phyloP scores from a whole-genome alignment of 495 filamentous ascomycete genomes.

The Sphaerosporella brunnea region DNA sequence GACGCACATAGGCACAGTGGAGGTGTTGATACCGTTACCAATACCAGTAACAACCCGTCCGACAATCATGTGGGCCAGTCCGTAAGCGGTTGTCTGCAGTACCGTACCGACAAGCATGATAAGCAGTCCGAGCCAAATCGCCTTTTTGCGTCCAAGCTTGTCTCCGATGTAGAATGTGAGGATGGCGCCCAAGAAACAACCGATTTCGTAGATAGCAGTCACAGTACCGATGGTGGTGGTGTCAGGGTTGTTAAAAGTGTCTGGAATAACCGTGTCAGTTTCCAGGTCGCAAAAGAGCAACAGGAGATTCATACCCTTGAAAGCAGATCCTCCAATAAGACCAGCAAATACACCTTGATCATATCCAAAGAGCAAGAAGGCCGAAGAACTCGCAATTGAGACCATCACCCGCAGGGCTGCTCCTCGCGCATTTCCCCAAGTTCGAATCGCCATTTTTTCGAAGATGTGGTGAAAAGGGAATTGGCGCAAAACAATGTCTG shows the following conservation, averaged over 20 bases:
- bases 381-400: conserved; percentile 24
- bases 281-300: neutral
- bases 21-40: conserved; percentile 33
- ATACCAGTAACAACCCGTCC: conserved; percentile 40
- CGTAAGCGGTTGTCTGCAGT: conserved; percentile 35
- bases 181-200: conserved; percentile 34
- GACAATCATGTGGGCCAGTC: conserved; percentile 37
- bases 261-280: conserved; percentile 9
- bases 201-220: conserved; percentile 38
- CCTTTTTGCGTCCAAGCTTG: conserved; percentile 27
- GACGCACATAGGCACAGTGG: conserved; percentile 27
- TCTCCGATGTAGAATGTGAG: conserved; percentile 39
- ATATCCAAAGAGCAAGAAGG: conserved; percentile 35
- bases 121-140: conserved; percentile 24
- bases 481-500: conserved; percentile 26
- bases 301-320: conserved; percentile 22
- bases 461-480: conserved; percentile 32
- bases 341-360: conserved; percentile 40
- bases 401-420: conserved; percentile 21
- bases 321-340: conserved; percentile 33
- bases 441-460: conserved; percentile 7
- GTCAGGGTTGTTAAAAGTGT: conserved; percentile 28
- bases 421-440: conserved; percentile 19
- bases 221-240: conserved; percentile 34
- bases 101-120: conserved; percentile 26